Base-by-base conservation (phyloP, 192 early-diverging fungal species). In the Coemansia sp. region DNA sequence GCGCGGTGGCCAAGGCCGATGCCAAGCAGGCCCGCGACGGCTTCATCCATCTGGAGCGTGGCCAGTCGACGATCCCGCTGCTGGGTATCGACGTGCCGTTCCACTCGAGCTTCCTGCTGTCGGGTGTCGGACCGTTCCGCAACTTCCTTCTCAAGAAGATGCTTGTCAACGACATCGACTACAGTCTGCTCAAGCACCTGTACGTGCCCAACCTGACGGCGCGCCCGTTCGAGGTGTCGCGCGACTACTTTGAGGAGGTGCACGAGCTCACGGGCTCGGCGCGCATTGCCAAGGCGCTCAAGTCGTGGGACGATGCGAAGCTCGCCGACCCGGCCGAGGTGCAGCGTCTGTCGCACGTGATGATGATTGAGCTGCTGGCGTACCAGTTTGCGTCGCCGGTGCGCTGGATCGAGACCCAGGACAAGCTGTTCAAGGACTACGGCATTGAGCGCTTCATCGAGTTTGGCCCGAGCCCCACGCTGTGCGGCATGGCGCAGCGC, bases 341-440 rank as follows among this genome's bases (percentile, higher is more conserved):
- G 67, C 91, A 94, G 65, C 80, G 85, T 27, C 82, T 93, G 25
- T 92, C 90, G 38, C 90, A 92, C 80, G 85, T 73, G n/a, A 73
- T 97, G 44, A 77, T 97, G 58, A 85, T 97, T 58, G 95, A 97
- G 80, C 68, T 95, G 47, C 82, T 97, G 9, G 87, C 91, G 27
- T 89, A 95, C 74, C 95, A 97, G 81, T 95, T 97, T 59, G 92
- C 93, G 9, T 91, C 88, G 28, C 89, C 95, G 29, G 95, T 97
- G 49, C 87, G 92, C 67, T 97, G 95, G 95, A 95, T 97, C 69
- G 95, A 95, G 73, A 97, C 93, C 23, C 95, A 97, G 80, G 92
- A 95, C 56, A 78, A 81, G 49, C 75, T 95, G 50, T 88, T 97
- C 79, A 81, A 85, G 69, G 80, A 89, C 51, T 86, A 82, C 63